phyloP scores from a whole-genome alignment of 208 protist genomes.

The Kentomonas sorsogonicus region DNA sequence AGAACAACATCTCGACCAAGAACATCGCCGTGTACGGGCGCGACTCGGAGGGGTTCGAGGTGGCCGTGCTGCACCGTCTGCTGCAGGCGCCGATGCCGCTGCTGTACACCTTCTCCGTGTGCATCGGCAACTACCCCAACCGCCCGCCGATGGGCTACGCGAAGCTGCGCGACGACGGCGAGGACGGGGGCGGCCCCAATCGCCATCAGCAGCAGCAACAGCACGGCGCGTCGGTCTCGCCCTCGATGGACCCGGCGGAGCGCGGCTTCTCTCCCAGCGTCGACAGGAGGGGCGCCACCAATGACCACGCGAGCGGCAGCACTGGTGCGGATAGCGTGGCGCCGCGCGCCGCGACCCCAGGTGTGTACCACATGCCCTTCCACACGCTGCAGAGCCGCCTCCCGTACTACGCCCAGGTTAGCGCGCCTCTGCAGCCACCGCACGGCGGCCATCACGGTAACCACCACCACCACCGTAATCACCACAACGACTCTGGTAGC shows the following conservation, averaged over 20 bases:
- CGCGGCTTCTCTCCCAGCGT: background rate
- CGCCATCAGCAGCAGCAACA: background rate
- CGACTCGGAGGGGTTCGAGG: constrained; percentile 59
- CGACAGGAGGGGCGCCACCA: constrained; percentile 7
- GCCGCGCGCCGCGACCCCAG: too few species aligned
- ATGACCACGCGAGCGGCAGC: too few species aligned
- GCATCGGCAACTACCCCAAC: constrained; percentile 40
- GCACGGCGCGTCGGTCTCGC: constrained; percentile 17
- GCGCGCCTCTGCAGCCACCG: too few species aligned
- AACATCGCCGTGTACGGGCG: constrained; percentile 42
- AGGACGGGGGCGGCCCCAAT: background rate
- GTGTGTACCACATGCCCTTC: constrained; percentile 19
- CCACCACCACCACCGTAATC: too few species aligned
- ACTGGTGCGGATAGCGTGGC: too few species aligned
- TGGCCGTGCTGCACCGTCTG: constrained; percentile 76
- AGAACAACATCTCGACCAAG: constrained; percentile 63
- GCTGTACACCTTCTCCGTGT: constrained; percentile 54
- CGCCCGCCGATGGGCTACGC: constrained; percentile 65
- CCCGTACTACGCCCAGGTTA: too few species aligned
- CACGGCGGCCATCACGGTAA: too few species aligned
- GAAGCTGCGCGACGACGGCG: constrained; percentile 4
- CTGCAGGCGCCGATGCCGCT: constrained; percentile 61
- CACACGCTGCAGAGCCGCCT: constrained; percentile 16
- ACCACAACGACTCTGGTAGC: too few species aligned
- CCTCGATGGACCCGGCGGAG: background rate